Conservation (phyloP, 257 asterid genomes). For the Solanum arcanum region DNA sequence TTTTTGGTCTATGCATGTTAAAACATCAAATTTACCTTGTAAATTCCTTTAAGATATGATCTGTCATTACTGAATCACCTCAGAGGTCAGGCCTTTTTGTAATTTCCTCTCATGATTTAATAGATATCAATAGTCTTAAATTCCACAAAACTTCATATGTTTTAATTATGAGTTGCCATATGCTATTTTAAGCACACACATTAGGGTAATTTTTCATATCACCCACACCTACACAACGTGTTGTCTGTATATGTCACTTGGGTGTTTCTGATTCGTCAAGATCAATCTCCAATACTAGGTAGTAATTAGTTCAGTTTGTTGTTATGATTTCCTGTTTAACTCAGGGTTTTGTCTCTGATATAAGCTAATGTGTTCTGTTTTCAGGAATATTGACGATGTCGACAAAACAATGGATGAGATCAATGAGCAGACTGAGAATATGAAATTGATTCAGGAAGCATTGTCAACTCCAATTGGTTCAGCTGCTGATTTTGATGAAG, state of each 20-base stretch:
- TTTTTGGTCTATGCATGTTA: background rate
- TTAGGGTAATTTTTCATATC: background rate
- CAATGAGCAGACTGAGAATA: conserved; percentile 79
- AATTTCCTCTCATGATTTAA: background rate
- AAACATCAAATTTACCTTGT: background rate
- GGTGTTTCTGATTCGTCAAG: background rate
- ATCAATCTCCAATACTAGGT: background rate
- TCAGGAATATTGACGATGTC: conserved; percentile 67
- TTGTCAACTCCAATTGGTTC: conserved; percentile 61
- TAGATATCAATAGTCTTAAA: background rate
- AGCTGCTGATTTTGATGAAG: conserved; percentile 81
- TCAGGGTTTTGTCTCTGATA: background rate
- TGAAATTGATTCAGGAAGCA: conserved; percentile 77
- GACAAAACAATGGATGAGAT: conserved; percentile 94
- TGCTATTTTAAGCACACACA: background rate
- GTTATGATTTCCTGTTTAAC: background rate
- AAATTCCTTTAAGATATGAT: background rate
- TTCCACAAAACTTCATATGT: background rate
- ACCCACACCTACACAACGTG: background rate
- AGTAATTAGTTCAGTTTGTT: background rate
- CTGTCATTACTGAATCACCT: background rate
- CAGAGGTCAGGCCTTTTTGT: background rate
- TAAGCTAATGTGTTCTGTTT: background rate
- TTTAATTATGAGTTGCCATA: background rate
- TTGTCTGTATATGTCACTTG: background rate